Evolutionary conservation across 1,284 basidiomycete species (phyloP).

Genomic region (Ganoderma resinaceum): DNA sequence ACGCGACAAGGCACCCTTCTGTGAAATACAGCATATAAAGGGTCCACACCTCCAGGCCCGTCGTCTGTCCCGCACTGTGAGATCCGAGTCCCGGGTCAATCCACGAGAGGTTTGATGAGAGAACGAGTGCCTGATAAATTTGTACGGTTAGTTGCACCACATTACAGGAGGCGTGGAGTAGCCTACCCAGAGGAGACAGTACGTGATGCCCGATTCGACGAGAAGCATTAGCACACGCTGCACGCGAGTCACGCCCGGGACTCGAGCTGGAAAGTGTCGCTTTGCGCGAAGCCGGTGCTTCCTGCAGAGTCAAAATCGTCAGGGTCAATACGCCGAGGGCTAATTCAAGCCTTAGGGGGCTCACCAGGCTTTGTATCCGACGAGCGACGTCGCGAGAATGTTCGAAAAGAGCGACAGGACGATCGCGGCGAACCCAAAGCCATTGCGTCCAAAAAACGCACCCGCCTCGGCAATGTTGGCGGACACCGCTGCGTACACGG

Average conservation of each 20-base stretch:
- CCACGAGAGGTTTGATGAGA: slow-evolving; percentile 22
- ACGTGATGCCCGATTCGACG: not conserved
- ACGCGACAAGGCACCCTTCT: not conserved
- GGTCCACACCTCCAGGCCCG: not conserved
- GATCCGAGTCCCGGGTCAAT: no score
- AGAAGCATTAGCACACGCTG: not conserved
- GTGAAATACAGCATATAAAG: not conserved
- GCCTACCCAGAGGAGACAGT: not conserved
- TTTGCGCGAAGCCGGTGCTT: not conserved
- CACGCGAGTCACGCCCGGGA: no score
- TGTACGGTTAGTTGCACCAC: not conserved
- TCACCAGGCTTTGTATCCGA: not conserved
- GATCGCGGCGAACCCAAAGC: not conserved
- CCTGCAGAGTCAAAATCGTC: not conserved
- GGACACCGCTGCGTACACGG: no score
- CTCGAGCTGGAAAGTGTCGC: no score
- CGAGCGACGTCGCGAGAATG: not conserved
- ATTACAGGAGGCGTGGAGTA: no score
- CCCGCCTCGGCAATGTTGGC: not conserved
- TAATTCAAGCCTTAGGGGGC: no score
- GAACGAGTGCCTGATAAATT: not conserved
- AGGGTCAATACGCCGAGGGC: no score
- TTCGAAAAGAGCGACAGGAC: not conserved
- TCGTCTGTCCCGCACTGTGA: not conserved
- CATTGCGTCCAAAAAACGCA: not conserved